A percentile compares a stretch with the other conserved stretches of the same genome.
Evolutionary conservation across 805 yeast species (phyloP).

Genomic region (Starmerella ratchasimensis): DNA sequence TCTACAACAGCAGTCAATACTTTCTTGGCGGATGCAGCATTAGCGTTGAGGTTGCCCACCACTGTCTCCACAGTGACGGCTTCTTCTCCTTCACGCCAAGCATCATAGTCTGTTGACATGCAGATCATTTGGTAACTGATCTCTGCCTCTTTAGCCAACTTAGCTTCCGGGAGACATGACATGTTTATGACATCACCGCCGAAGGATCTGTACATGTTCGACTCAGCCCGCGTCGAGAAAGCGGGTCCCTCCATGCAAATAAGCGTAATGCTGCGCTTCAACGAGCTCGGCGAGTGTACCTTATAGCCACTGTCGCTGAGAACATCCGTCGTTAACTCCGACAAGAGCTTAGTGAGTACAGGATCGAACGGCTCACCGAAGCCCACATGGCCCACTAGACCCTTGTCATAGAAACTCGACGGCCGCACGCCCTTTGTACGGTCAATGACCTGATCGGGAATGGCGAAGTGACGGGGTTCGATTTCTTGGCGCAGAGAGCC

Average conservation of each 20-base stretch:
- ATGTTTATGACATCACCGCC: constrained; percentile 94
- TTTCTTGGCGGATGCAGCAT: constrained; percentile 70
- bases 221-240: constrained; percentile 92
- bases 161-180: constrained; percentile 96
- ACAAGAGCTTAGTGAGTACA: constrained; percentile 51
- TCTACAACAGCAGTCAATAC: constrained; percentile 59
- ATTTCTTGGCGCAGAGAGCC: constrained; percentile 86
- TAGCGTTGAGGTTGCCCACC: constrained; percentile 77
- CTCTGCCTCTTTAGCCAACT: constrained; percentile 94
- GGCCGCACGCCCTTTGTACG: constrained; percentile 91
- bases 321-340: constrained; percentile 27
- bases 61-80: constrained; percentile 98
- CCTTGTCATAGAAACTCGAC: constrained; percentile 77
- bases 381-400: constrained; percentile 93
- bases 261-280: constrained; percentile 53
- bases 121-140: constrained; percentile 95
- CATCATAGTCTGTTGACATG: constrained; percentile 98
- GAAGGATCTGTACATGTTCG: constrained; percentile 68
- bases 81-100: constrained; percentile 92
- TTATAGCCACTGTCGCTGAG: constrained; percentile 33
- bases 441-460: constrained; percentile 92
- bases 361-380: constrained; percentile 94
- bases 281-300: constrained; percentile 51
- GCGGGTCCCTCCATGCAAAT: constrained; percentile 99
- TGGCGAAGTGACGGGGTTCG: constrained; percentile 89